These are phyloP conservation scores for Stenogyne calaminthoides DNA, from an alignment of 305 asterid species.

Conservation along the genomic window DNA sequence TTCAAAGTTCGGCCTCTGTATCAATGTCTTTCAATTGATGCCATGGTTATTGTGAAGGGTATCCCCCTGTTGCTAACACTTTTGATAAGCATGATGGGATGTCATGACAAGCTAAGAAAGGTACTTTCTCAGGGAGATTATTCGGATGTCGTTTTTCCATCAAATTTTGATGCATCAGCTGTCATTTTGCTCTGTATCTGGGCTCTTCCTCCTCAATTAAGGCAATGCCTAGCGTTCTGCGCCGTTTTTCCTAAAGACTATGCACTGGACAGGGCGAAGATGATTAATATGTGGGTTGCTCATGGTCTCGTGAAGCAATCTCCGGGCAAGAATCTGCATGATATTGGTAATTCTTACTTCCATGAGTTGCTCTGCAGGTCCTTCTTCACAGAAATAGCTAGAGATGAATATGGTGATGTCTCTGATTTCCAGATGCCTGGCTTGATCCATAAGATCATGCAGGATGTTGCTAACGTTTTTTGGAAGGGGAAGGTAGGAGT, in stretches of 20 bases:
- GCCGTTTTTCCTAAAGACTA: slow-evolving; percentile 5
- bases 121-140: background rate
- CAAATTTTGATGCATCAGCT: background rate
- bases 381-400: slow-evolving; percentile 15
- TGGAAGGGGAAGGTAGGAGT: background rate
- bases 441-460: background rate
- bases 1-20: background rate
- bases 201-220: slow-evolving; percentile 20
- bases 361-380: background rate
- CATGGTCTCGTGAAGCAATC: slow-evolving; percentile 2
- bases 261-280: background rate
- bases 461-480: slow-evolving; percentile 13
- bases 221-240: slow-evolving; percentile 21
- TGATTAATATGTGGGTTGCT: slow-evolving; percentile 1
- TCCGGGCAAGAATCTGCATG: background rate
- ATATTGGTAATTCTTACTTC: background rate
- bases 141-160: background rate
- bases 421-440: slow-evolving; percentile 19
- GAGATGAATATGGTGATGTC: background rate
- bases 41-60: background rate
- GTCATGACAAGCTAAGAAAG: background rate
- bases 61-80: slow-evolving; percentile 15
- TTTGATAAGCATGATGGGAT: background rate
- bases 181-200: slow-evolving; percentile 17
- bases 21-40: background rate